phyloP scores from a whole-genome alignment of 139 green algal species.

The Klebsormidium nitens region DNA sequence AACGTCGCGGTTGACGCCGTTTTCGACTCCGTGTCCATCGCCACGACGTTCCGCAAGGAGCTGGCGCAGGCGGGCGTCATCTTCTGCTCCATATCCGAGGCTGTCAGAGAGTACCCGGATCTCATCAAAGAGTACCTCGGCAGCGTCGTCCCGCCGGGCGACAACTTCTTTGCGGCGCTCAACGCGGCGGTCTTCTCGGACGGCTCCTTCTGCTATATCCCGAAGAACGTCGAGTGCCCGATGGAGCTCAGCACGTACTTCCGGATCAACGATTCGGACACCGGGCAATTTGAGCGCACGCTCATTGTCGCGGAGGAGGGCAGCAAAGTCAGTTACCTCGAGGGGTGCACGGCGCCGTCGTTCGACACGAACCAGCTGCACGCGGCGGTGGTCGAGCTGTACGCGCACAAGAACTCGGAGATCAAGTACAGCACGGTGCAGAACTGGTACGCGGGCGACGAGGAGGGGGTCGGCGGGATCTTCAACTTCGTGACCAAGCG shows the following conservation, averaged over 20 bases:
- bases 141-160: conserved; percentile 71
- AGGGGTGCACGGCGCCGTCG: conserved; percentile 52
- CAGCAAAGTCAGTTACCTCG: conserved; percentile 91
- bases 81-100: conserved; percentile 95
- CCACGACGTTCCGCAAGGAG: conserved; percentile 95
- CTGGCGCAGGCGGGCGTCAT: conserved; percentile 90
- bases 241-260: conserved; percentile 99
- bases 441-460: conserved; percentile 97
- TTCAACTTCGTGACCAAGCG: conserved; percentile 99
- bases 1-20: conserved; percentile 98
- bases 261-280: conserved; percentile 95
- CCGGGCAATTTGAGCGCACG: conserved; percentile 97
- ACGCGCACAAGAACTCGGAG: conserved; percentile 69
- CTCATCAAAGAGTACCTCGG: conserved; percentile 77
- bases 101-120: conserved; percentile 92
- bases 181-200: conserved; percentile 97
- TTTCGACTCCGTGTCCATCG: conserved; percentile 98
- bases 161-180: conserved; percentile 98
- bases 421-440: conserved; percentile 99
- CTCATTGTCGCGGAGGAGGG: conserved; percentile 95
- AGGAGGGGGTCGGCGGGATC: conserved; percentile 85
- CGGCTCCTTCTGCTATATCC: conserved; percentile 97
- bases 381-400: conserved; percentile 96
- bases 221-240: conserved; percentile 87
- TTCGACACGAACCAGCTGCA: conserved; percentile 78